Conservation (phyloP, 1,139 yeast genomes). For the Hansenula lynferdii region DNA sequence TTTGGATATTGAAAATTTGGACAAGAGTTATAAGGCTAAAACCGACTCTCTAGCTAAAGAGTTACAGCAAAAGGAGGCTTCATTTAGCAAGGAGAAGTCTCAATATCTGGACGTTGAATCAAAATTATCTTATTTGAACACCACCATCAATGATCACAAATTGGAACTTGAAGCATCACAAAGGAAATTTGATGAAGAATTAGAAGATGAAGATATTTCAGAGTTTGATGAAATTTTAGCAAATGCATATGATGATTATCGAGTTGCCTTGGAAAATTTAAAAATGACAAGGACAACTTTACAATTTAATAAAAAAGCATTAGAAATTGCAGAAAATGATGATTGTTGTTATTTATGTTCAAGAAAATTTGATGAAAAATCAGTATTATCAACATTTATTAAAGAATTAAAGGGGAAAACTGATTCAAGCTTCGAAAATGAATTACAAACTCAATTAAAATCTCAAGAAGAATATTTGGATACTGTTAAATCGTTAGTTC, state of each 20-base stretch:
- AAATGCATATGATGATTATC: constrained; percentile 59
- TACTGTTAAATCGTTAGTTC: constrained; percentile 25
- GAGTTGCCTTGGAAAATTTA: constrained; percentile 52
- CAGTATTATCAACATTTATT: constrained; percentile 29
- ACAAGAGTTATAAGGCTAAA: constrained; percentile 18
- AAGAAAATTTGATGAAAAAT: constrained; percentile 45
- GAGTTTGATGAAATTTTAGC: too few relatives aligned
- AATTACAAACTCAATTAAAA: too few relatives aligned
- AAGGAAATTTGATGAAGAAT: constrained; percentile 27
- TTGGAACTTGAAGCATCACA: constrained; percentile 13
- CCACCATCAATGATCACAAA: constrained; percentile 16
- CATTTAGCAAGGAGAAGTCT: constrained; percentile 1
- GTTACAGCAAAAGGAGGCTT: too few relatives aligned
- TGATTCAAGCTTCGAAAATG: too few relatives aligned
- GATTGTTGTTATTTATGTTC: constrained; percentile 64
- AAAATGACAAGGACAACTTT: constrained; percentile 64
- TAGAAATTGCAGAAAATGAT: constrained; percentile 50
- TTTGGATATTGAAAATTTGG: constrained; percentile 26
- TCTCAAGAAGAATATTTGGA: constrained; percentile 34
- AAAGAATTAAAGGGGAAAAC: constrained; percentile 28
- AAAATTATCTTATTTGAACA: constrained; percentile 15
- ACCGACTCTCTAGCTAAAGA: too few relatives aligned
- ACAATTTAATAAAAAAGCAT: constrained; percentile 59
- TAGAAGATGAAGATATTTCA: not conserved
- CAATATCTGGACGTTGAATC: constrained; percentile 9